Percentiles rank a stretch among this genome's conserved stretches.
Evolutionary conservation across 176 grass and related monocot species (phyloP).

Genomic region (Ampelocalamus luodianensis): DNA sequence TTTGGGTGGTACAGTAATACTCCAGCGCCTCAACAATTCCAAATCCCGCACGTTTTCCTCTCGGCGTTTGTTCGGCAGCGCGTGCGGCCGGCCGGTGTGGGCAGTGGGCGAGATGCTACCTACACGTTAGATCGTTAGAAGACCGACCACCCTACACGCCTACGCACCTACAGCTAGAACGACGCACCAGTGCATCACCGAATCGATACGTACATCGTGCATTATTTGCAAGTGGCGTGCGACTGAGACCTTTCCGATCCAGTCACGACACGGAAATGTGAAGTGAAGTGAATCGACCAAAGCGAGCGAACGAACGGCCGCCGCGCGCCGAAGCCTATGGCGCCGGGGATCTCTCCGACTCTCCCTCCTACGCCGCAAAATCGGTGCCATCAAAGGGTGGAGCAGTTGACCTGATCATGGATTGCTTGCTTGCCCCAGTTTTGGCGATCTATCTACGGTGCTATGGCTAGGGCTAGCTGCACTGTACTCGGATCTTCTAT

Average conservation of each 20-base stretch:
- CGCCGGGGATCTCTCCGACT: constrained; percentile 24
- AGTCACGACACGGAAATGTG: not conserved
- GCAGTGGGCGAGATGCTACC: constrained; percentile 8
- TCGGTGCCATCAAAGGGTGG: not conserved
- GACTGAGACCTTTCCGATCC: not conserved
- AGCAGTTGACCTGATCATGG: constrained; percentile 34
- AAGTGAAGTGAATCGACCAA: not conserved
- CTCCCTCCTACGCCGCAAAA: not conserved
- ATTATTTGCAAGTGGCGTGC: not conserved
- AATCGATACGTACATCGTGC: too few species aligned
- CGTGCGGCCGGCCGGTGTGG: constrained; percentile 8
- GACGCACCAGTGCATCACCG: too few species aligned
- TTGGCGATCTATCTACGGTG: not conserved
- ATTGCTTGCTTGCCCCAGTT: constrained; percentile 18
- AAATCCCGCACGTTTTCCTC: not conserved
- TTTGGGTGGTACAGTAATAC: not conserved
- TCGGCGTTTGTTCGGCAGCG: not conserved
- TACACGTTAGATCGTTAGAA: not conserved
- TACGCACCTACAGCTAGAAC: not conserved
- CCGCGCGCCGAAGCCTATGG: constrained; percentile 10
- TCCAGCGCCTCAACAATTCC: not conserved
- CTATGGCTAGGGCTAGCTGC: not conserved
- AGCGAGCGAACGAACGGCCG: not conserved
- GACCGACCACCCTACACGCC: not conserved
- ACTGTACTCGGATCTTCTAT: constrained; percentile 40